These are phyloP conservation scores for Galeopsis tetrahit DNA, from an alignment of 257 asterid species.

Conservation along the genomic window DNA sequence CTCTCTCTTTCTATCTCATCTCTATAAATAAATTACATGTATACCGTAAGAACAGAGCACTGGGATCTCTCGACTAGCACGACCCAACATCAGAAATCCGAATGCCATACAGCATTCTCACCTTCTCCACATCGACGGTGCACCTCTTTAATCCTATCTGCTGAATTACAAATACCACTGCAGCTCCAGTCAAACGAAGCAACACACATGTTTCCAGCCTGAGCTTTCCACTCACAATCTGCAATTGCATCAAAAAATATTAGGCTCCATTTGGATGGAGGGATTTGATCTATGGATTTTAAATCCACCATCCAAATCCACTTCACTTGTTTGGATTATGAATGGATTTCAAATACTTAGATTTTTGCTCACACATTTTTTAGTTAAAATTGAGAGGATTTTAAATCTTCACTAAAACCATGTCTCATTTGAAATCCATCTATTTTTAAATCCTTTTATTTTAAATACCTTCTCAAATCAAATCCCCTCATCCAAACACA, in stretches of 20 bases:
- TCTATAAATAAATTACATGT: conserved; percentile 36
- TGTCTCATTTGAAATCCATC: too few species aligned
- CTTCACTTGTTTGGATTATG: too few species aligned
- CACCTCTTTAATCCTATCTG: conserved; percentile 77
- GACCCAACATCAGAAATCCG: conserved; percentile 42
- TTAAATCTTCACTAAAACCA: too few species aligned
- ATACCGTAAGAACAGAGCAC: conserved; percentile 29
- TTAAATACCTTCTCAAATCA: too few species aligned
- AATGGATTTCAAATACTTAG: too few species aligned
- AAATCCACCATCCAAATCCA: too few species aligned
- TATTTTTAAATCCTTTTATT: too few species aligned
- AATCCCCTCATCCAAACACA: too few species aligned
- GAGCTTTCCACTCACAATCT: conserved; percentile 98
- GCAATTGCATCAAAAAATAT: conserved; percentile 21
- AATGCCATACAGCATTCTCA: conserved; percentile 57
- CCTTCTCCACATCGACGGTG: conserved; percentile 89
- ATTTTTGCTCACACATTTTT: too few species aligned
- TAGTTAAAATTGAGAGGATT: too few species aligned
- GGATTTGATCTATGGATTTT: too few species aligned
- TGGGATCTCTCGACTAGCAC: conserved; percentile 6
- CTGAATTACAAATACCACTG: conserved; percentile 85
- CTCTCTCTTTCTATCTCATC: conserved; percentile 26
- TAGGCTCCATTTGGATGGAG: too few species aligned
- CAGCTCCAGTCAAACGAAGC: conserved; percentile 93
- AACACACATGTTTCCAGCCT: conserved; percentile 81